Conservation (phyloP, 805 yeast species). For the Zygotorulaspora sp. region DNA sequence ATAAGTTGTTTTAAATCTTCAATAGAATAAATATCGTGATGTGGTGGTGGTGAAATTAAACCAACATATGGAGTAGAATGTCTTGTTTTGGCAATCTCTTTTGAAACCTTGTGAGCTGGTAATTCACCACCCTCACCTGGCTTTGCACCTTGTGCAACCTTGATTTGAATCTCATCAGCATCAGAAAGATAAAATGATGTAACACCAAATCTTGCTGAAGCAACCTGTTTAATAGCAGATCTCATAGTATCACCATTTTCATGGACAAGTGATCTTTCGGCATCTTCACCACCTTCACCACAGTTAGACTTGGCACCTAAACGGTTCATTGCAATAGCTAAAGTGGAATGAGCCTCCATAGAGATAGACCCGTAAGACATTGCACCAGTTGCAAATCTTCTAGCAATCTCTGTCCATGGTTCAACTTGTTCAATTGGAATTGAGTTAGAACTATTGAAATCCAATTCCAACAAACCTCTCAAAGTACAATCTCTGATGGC, state of each 20-base stretch:
- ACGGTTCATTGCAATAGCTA: conserved; percentile 98
- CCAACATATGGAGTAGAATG: conserved; percentile 97
- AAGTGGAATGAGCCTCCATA: conserved; percentile 95
- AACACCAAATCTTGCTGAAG: conserved; percentile 97
- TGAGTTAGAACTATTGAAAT: conserved; percentile 61
- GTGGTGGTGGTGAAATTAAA: conserved; percentile 96
- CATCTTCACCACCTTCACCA: conserved; percentile 99
- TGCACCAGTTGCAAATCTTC: conserved; percentile 98
- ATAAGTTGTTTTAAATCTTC: conserved; percentile 96
- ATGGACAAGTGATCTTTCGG: conserved; percentile 75
- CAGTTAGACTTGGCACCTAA: conserved; percentile 97
- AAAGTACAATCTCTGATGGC: conserved; percentile 90
- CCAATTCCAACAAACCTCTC: conserved; percentile 90
- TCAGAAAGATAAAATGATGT: conserved; percentile 91
- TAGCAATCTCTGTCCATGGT: conserved; percentile 98
- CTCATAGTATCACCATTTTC: conserved; percentile 96
- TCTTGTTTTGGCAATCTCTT: conserved; percentile 86
- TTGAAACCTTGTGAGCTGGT: conserved; percentile 89
- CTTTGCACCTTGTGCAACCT: conserved; percentile 99
- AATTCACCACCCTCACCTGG: conserved; percentile 99
- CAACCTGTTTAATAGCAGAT: conserved; percentile 97
- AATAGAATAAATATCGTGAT: conserved; percentile 96
- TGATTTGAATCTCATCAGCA: conserved; percentile 95
- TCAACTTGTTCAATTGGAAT: conserved; percentile 97
- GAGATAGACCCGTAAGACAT: conserved; percentile 99